Base-by-base conservation (phyloP, 306 rosid species). In the Medicago ruthenica region DNA sequence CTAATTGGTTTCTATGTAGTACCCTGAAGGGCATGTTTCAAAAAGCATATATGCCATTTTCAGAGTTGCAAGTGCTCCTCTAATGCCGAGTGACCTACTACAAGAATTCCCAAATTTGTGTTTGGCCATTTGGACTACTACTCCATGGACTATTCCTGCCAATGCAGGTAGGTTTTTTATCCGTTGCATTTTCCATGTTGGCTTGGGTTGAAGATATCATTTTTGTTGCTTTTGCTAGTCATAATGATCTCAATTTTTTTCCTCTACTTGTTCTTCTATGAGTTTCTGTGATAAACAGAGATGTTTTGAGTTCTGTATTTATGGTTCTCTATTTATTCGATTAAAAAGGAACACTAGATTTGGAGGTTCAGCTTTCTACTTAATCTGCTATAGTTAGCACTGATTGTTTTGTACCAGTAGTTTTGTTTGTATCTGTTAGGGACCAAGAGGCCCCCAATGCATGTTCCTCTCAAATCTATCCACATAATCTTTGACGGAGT, bases 121-220 rank as follows among this genome's bases (percentile, higher is more conserved):
- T 80, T 77, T 96, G 89, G 93, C 99, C 77, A 80, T 92, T 76
- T 96, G 99, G 98, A 96, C 99, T 37, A 96, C 99, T 63, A 96
- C 98, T 82, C 98, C 99, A 40, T 96, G 98, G 99, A 96, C 99
- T 73, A 73, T 96, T 80, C 99, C 98, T 75, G 99, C 98, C 81
- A 96, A 96, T 80, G 98, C 97, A 41, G 99, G 99, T 92, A 77
- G 75, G 86, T 83, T 81, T 85, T 55, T 67, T 63, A 44, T 76
- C 75, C 60, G 40, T 66, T 83, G 71, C 77, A 48, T 81, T 84
- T 81, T 7, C 37, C 71, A 67, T 47, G 47, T 64, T 80, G 54
- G 17, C 75, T 47, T 36, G 21, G 50, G 16, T 67, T 72, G 51
- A 63, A 37, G 15, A 36, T 76, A 37, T 53, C 61, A 61, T 48